Conservation (phyloP, 495 filamentous ascomycete species). For the Trichoderma orchidacearum region DNA sequence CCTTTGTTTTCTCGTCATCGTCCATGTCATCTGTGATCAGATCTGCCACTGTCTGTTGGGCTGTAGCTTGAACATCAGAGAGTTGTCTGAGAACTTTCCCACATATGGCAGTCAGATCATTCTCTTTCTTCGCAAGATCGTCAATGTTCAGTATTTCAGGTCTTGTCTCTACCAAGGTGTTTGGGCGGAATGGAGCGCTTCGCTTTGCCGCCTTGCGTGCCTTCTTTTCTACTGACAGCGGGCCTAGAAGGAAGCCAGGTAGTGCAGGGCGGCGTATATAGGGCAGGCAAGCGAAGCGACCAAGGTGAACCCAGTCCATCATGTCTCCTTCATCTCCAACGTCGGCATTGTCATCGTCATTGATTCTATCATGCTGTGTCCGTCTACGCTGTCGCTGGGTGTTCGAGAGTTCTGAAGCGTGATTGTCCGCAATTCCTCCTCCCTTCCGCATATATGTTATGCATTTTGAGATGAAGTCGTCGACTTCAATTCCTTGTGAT, state of each 20-base stretch:
- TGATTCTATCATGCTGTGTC: constrained; percentile 5
- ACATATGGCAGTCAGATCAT: constrained; percentile 56
- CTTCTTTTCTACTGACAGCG: constrained; percentile 79
- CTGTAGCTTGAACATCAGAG: constrained; percentile 21
- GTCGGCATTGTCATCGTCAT: constrained; percentile 36
- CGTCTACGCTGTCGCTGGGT: constrained; percentile 30
- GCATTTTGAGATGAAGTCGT: constrained; percentile 88
- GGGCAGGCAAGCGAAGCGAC: constrained; percentile 58
- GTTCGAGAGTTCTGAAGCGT: constrained; percentile 25
- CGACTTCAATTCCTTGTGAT: constrained; percentile 66
- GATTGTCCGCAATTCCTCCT: constrained; percentile 24
- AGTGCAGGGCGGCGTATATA: constrained; percentile 61
- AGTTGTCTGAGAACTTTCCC: constrained; percentile 45
- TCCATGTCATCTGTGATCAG: constrained; percentile 18
- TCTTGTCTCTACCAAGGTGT: constrained; percentile 49
- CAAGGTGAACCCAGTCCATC: constrained; percentile 79
- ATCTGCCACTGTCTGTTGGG: constrained; percentile 27
- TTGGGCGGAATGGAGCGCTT: constrained; percentile 44
- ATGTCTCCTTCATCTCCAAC: constrained; percentile 61
- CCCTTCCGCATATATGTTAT: constrained; percentile 73
- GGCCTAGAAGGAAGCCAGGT: constrained; percentile 77
- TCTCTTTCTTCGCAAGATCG: constrained; percentile 63
- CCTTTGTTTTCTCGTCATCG: constrained; percentile 22
- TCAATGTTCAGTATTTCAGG: constrained; percentile 60
- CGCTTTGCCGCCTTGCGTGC: constrained; percentile 53